phyloP scores from a whole-genome alignment of 257 asterid genomes.

The Solanum clarkiae region DNA sequence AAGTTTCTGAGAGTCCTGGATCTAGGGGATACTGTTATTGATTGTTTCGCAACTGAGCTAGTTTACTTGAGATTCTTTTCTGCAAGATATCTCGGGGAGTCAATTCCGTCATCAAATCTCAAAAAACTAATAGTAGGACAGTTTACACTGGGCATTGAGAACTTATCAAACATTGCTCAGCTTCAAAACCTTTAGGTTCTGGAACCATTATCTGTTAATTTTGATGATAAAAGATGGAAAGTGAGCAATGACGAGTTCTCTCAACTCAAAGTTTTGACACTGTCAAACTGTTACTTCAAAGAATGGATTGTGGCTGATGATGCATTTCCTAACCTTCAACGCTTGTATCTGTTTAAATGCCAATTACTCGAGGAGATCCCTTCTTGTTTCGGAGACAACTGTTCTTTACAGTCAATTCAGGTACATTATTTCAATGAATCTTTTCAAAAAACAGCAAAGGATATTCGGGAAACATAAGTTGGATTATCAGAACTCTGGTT shows the following conservation, averaged over 20 bases:
- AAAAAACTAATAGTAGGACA: no score
- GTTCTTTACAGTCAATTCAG: neutral
- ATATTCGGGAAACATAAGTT: neutral
- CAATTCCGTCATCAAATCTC: no score
- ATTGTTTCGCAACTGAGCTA: neutral
- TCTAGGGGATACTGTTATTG: neutral
- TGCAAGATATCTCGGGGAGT: neutral
- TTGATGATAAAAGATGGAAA: neutral
- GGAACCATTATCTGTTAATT: neutral
- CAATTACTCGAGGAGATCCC: neutral
- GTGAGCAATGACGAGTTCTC: neutral
- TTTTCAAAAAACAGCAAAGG: neutral
- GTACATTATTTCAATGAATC: neutral
- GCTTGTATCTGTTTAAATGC: neutral
- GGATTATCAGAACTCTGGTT: neutral
- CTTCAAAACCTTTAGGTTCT: neutral
- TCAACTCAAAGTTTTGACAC: neutral
- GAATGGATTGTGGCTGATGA: neutral
- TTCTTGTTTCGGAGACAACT: neutral
- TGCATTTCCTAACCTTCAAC: neutral
- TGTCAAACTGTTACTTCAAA: neutral
- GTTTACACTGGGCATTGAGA: neutral
- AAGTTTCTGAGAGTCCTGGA: conserved; percentile 1
- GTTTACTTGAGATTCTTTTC: conserved; percentile 5
- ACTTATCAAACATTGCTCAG: neutral